phyloP scores from a whole-genome alignment of 208 protist genomes.

The Strigomonas culicis region DNA sequence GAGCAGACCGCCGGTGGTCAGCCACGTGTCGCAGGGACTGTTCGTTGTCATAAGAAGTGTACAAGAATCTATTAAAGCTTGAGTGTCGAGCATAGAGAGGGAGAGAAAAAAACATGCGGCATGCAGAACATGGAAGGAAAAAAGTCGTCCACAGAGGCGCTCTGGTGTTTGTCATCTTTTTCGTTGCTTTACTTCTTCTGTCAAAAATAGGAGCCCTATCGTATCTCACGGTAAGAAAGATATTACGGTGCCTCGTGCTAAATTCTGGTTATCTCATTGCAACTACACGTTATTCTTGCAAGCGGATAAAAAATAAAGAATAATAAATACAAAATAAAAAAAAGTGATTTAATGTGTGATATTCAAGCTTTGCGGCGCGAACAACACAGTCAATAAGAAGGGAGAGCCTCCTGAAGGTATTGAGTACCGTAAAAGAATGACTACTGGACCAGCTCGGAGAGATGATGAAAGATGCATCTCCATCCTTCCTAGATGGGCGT shows the following conservation, averaged over 20 bases:
- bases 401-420: not conserved
- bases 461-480: not conserved
- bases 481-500: not conserved
- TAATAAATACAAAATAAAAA: slow-evolving; percentile 1
- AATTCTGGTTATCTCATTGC: too few species aligned
- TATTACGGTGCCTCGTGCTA: too few species aligned
- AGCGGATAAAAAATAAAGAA: slow-evolving; percentile 7
- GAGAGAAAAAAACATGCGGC: not conserved
- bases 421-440: not conserved
- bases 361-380: not conserved
- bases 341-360: not conserved
- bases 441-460: not conserved
- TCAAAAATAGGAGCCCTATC: not conserved
- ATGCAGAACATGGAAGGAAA: not conserved
- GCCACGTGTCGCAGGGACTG: not conserved
- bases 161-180: not conserved
- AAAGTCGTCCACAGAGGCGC: not conserved
- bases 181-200: too few species aligned
- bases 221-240: not conserved
- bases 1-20: slow-evolving; percentile 29
- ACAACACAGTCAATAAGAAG: slow-evolving; percentile 5
- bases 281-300: too few species aligned
- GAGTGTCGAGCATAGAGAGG: not conserved
- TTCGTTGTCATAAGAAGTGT: not conserved
- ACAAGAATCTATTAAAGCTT: not conserved